Evolutionary conservation across 257 asterid species (phyloP), one percentile per base, ranked within the genome.

Genomic region (Voacanga thouarsii): DNA sequence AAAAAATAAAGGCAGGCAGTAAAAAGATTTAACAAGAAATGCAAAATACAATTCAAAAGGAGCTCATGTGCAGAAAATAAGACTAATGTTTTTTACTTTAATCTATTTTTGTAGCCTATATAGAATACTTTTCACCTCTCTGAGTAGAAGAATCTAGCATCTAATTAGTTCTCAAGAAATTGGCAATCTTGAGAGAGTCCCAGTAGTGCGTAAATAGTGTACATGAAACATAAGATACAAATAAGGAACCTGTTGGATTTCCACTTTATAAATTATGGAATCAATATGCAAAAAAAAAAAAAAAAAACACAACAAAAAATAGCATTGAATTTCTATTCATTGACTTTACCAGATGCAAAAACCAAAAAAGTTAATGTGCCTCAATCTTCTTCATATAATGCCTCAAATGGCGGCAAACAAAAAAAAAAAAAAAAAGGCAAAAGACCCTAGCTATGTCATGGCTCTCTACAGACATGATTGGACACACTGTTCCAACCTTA

Each of bases 401-500:
- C 89, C 79, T 89, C 87, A 89, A 80, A 84, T 89, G 95, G 72
- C 95, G 97, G 75, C 99, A n/a, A n/a, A n/a, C n/a, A n/a, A n/a
- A n/a, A n/a, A n/a, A n/a, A n/a, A 97, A 78, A 87, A 89, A 24
- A 96, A 87, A 82, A 93, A 78, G 59, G 98, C 99, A 78, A 93
- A 85, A 74, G 98, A 93, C 75, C 93, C 92, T 75, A 84, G 85
- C 80, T 90, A 84, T 77, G 94, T 79, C 96, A 96, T 87, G 67
- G 83, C 82, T 86, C 98, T 89, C 76, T 86, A 90, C 84, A 88
- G 78, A 86, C 84, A 85, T 64, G 97, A 89, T 80, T 80, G 92
- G 76, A 88, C 90, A 73, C 89, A 87, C 78, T 93, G 97, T 79
- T 93, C 99, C 89, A 96, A 76, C 85, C 97, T 90, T 85, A 90